Conservation (phyloP, 1,284 basidiomycete genomes). For the Coniferiporia weirii region DNA sequence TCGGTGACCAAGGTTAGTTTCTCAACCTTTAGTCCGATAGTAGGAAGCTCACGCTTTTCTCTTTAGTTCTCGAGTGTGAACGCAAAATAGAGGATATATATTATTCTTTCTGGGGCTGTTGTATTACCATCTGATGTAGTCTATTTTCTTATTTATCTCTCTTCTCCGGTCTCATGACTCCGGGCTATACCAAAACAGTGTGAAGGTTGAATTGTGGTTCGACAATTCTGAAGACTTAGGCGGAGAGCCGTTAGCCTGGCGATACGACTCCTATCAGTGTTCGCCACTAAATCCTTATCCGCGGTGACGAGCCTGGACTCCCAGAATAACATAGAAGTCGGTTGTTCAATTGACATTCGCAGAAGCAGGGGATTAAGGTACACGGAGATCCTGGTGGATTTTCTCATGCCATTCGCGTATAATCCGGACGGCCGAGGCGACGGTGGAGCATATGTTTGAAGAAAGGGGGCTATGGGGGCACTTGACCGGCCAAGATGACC, state of each 20-base stretch:
- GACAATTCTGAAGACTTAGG: too few species aligned
- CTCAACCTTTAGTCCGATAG: background rate
- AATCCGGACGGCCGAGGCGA: too few species aligned
- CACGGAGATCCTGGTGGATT: background rate
- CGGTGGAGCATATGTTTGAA: too few species aligned
- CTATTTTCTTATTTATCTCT: slow-evolving; percentile 14
- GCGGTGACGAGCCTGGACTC: background rate
- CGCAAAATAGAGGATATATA: slow-evolving; percentile 37
- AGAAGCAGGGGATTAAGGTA: background rate
- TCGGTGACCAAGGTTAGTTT: slow-evolving; percentile 33
- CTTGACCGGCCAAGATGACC: background rate
- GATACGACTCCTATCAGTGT: too few species aligned
- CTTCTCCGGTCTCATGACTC: background rate
- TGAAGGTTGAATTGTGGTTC: too few species aligned
- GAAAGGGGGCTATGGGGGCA: background rate
- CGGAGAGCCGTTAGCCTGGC: too few species aligned
- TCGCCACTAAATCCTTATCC: too few species aligned
- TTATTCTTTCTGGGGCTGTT: slow-evolving; percentile 7
- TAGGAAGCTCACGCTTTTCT: slow-evolving; percentile 2
- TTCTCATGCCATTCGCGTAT: background rate
- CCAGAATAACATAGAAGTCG: background rate
- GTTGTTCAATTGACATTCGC: background rate
- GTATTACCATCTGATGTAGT: slow-evolving; percentile 15
- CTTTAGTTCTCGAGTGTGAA: slow-evolving; percentile 60
- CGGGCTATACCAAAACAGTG: too few species aligned